These are phyloP conservation scores for Haplosporangium gracile DNA, from an alignment of 192 early-diverging fungal species.

Conservation along the genomic window DNA sequence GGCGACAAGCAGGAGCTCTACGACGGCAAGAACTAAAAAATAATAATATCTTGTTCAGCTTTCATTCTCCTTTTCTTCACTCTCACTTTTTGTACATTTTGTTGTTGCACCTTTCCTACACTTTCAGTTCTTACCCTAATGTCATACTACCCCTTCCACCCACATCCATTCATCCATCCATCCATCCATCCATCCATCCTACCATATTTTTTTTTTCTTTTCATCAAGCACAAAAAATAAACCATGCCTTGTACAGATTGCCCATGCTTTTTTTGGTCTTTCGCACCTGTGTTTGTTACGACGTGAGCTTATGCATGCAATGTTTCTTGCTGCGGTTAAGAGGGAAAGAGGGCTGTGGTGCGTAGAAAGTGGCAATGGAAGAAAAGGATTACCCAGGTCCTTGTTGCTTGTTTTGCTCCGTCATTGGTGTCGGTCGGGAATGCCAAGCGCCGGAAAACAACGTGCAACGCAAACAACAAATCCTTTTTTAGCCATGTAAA, in stretches of 20 bases:
- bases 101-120: neutral
- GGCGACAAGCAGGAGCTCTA: conserved; percentile 49
- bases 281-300: no score
- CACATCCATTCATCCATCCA: conserved; percentile 10
- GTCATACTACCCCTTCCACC: neutral
- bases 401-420: neutral
- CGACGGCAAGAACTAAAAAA: conserved; percentile 39
- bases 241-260: conserved; percentile 6
- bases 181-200: conserved; percentile 9
- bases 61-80: neutral
- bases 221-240: conserved; percentile 4
- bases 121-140: neutral
- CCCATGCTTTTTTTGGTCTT: neutral
- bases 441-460: neutral
- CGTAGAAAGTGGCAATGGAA: neutral
- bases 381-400: neutral
- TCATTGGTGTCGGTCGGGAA: neutral
- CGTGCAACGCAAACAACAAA: no score
- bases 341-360: neutral
- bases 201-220: neutral
- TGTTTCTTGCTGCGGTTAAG: neutral
- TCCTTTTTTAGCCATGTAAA: neutral
- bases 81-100: conserved; percentile 8
- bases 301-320: neutral
- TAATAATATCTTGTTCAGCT: neutral